These are phyloP conservation scores for Aspergillus melleus DNA, from an alignment of 2,329 filamentous ascomycete species.

Conservation along the genomic window DNA sequence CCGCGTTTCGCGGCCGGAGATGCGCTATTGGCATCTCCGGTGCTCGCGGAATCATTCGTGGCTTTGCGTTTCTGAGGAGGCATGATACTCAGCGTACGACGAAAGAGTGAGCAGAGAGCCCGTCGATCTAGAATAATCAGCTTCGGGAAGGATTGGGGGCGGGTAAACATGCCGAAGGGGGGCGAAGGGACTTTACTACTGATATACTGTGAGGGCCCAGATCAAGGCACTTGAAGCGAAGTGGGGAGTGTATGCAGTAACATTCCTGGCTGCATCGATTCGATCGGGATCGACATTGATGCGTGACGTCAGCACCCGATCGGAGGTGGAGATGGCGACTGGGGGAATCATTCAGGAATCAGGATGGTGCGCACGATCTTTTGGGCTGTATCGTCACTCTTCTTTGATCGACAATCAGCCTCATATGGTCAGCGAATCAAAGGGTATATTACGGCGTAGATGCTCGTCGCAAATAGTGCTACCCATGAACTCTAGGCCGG, in stretches of 20 bases:
- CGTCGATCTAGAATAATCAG: neutral
- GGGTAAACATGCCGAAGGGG: neutral
- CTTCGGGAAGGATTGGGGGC: neutral
- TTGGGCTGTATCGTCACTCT: no score
- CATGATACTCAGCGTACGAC: neutral
- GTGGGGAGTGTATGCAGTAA: neutral
- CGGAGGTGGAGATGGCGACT: neutral
- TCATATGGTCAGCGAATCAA: no score
- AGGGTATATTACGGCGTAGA: no score
- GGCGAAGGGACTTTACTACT: neutral
- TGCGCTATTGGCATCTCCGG: conserved; percentile 6
- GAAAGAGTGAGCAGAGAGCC: neutral
- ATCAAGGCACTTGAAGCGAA: neutral
- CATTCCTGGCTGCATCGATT: neutral
- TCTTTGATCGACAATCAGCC: no score
- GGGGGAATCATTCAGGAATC: neutral
- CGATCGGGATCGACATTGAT: neutral
- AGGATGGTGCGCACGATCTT: no score
- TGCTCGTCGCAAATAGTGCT: no score
- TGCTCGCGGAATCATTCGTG: conserved; percentile 2
- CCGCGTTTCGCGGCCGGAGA: conserved; percentile 19
- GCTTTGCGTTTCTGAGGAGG: conserved; percentile 26
- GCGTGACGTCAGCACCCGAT: neutral
- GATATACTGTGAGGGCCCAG: neutral
- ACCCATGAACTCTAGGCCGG: no score